Percentiles rank a stretch among this genome's conserved stretches.
phyloP scores from a whole-genome alignment of 176 grass and related monocot genomes.

The Eleusine coracana region DNA sequence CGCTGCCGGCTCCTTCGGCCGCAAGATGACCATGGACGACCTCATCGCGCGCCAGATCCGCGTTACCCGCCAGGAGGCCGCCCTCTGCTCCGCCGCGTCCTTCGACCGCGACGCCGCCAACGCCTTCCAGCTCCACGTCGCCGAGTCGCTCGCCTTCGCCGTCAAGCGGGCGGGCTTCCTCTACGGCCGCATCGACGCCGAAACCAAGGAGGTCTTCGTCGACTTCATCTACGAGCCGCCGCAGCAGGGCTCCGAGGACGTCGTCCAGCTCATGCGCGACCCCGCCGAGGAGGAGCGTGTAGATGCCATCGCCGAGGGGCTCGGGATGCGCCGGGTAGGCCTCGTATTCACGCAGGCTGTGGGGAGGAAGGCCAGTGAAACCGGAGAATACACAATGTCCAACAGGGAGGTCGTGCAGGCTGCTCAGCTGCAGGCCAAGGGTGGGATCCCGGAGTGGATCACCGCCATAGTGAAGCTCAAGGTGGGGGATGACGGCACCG shows the following conservation, averaged over 20 bases:
- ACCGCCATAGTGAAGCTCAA: constrained; percentile 87
- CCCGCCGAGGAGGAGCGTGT: constrained; percentile 75
- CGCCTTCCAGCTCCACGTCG: constrained; percentile 85
- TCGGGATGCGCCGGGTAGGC: constrained; percentile 80
- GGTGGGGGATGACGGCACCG: constrained; percentile 64
- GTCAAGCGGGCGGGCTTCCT: constrained; percentile 88
- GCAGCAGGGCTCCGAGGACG: constrained; percentile 71
- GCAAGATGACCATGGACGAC: constrained; percentile 96
- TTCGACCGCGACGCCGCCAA: constrained; percentile 82
- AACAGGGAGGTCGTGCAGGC: constrained; percentile 86
- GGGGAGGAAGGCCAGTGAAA: constrained; percentile 71
- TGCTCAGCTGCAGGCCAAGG: constrained; percentile 68
- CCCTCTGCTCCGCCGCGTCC: constrained; percentile 72
- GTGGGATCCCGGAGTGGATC: constrained; percentile 72
- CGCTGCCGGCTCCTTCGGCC: constrained; percentile 73
- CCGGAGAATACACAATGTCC: constrained; percentile 88
- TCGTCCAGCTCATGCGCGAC: constrained; percentile 56
- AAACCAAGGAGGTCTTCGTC: constrained; percentile 56
- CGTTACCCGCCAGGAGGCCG: constrained; percentile 81
- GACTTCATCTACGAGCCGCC: constrained; percentile 98
- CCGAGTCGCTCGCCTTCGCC: constrained; percentile 78
- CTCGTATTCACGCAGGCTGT: constrained; percentile 94
- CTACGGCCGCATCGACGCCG: constrained; percentile 63
- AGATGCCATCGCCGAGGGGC: constrained; percentile 69
- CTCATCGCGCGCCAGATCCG: constrained; percentile 98